Conservation (phyloP, 148 eudicot species). For the Chenopodium album region DNA sequence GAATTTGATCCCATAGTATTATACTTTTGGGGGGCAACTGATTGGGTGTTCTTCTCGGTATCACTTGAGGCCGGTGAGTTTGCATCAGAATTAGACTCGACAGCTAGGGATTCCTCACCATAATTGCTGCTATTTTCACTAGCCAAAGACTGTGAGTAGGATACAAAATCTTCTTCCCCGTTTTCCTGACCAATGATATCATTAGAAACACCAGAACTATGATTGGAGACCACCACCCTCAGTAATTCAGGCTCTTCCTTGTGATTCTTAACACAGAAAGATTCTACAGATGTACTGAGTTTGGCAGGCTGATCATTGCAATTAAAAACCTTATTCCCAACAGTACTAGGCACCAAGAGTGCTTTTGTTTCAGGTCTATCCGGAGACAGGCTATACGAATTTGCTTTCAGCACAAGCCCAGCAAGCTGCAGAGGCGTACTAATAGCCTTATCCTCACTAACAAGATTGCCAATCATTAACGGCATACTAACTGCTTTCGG, state of each 20-base stretch:
- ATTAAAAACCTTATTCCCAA: background rate
- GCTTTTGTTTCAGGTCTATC: background rate
- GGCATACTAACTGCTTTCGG: background rate
- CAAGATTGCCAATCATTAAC: background rate
- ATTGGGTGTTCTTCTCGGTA: conserved; percentile 13
- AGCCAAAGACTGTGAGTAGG: conserved; percentile 19
- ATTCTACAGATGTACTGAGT: background rate
- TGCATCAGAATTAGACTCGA: conserved; percentile 19
- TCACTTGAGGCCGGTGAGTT: conserved; percentile 17
- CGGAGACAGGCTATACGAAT: background rate
- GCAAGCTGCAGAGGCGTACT: background rate
- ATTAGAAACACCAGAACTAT: conserved; percentile 26
- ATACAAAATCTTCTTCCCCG: conserved; percentile 25
- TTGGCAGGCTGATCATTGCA: background rate
- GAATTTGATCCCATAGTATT: conserved; percentile 23
- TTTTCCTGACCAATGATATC: conserved; percentile 24
- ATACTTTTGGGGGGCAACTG: conserved; percentile 14
- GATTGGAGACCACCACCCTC: conserved; percentile 21
- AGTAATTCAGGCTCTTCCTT: conserved; percentile 20
- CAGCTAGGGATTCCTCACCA: conserved; percentile 21
- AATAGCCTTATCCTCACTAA: background rate
- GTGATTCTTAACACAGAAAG: conserved; percentile 24
- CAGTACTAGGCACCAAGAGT: background rate
- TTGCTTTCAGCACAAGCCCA: background rate
- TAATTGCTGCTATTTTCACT: conserved; percentile 26